These are phyloP conservation scores for Eragrostis tef DNA, from an alignment of 202 grass and related monocot genomes.

Conservation along the genomic window DNA sequence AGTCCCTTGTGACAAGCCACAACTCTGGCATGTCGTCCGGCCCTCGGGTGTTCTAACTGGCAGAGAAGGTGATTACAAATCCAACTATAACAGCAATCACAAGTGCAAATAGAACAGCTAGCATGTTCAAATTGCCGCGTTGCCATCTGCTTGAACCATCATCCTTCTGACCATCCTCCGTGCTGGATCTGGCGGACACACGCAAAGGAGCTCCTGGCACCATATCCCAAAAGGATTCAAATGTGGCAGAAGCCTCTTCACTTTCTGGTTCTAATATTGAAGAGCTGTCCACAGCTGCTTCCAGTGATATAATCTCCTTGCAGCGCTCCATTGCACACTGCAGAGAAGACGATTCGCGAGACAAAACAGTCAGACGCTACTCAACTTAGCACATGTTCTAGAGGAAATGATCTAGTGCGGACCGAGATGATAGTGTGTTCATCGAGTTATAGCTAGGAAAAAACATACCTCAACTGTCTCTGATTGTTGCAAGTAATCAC, in stretches of 20 bases:
- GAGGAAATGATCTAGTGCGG: conserved; percentile 6
- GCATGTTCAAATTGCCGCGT: conserved; percentile 35
- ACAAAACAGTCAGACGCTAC: background rate
- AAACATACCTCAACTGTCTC: conserved; percentile 66
- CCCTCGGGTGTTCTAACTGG: conserved; percentile 27
- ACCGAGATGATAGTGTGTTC: background rate
- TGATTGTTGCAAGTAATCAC: conserved; percentile 79
- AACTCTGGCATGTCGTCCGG: background rate
- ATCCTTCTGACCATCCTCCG: background rate
- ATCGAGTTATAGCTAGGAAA: conserved; percentile 21
- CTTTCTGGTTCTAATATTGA: conserved; percentile 69
- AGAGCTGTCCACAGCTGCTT: conserved; percentile 46
- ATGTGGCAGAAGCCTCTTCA: conserved; percentile 4
- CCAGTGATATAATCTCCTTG: conserved; percentile 86
- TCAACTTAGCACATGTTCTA: background rate
- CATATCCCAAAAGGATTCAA: conserved; percentile 77
- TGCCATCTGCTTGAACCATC: conserved; percentile 3
- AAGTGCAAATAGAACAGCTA: conserved; percentile 50
- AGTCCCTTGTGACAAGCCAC: background rate
- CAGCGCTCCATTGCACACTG: conserved; percentile 73
- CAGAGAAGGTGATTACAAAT: conserved; percentile 36
- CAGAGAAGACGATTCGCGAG: background rate
- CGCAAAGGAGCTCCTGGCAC: conserved; percentile 58
- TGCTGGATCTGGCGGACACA: background rate
- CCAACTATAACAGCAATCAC: conserved; percentile 61